Conservation (phyloP, 1,139 yeast genomes). For the Taphrina deformans region DNA sequence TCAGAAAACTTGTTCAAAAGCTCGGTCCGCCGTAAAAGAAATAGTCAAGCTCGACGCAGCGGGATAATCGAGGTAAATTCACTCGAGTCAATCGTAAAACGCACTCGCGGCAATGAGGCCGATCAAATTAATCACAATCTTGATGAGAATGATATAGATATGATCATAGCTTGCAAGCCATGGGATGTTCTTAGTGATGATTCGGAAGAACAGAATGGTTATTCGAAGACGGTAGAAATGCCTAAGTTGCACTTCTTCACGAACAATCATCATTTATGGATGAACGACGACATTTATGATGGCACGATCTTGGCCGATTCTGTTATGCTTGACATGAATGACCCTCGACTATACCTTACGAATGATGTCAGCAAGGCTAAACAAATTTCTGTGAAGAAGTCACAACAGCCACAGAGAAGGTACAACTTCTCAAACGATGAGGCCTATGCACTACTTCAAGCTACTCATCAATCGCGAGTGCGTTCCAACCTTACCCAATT, state of each 20-base stretch:
- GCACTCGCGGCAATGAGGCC: neutral
- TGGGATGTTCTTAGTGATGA: constrained; percentile 7
- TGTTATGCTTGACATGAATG: constrained; percentile 71
- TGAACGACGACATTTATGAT: constrained; percentile 73
- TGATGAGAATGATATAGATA: constrained; percentile 5
- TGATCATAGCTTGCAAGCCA: constrained; percentile 26
- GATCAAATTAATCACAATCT: neutral
- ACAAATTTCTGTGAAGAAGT: neutral
- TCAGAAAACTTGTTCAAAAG: constrained; percentile 51
- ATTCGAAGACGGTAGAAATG: neutral
- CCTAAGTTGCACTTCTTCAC: neutral
- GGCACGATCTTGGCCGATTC: constrained; percentile 48
- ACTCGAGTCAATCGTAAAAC: neutral
- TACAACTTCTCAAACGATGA: constrained; percentile 87
- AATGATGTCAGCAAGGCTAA: neutral
- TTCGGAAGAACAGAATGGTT: neutral
- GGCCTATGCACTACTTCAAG: constrained; percentile 77
- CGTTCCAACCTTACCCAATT: constrained; percentile 91
- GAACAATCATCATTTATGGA: constrained; percentile 48
- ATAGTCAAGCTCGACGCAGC: neutral
- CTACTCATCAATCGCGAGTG: constrained; percentile 85
- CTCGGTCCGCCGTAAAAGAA: constrained; percentile 6
- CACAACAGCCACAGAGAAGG: constrained; percentile 37
- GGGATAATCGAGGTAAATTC: constrained; percentile 2
- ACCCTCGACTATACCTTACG: constrained; percentile 50